These are phyloP conservation scores for Lentinus polychrous DNA, from an alignment of 1,284 basidiomycete species.

Conservation along the genomic window DNA sequence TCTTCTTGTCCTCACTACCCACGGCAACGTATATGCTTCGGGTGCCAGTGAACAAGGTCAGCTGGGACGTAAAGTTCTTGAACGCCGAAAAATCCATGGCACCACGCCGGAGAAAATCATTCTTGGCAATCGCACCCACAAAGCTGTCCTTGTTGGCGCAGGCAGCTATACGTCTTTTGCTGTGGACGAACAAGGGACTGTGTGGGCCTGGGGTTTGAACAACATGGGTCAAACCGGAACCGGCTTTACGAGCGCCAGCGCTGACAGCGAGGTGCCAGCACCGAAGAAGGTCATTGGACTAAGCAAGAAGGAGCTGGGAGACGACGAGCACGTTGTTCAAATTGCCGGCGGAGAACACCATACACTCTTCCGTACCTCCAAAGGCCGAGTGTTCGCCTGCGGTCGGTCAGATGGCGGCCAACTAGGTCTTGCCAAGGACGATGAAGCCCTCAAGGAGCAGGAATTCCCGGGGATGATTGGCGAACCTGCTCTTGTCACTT, in stretches of 20 bases:
- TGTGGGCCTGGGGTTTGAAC: slow-evolving; percentile 92
- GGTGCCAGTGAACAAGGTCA: slow-evolving; percentile 85
- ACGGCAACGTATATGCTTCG: slow-evolving; percentile 81
- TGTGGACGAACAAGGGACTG: slow-evolving; percentile 71
- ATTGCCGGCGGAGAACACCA: slow-evolving; percentile 81
- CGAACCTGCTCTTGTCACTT: slow-evolving; percentile 57
- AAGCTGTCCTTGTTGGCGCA: slow-evolving; percentile 72
- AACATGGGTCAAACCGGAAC: slow-evolving; percentile 64
- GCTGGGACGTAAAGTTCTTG: slow-evolving; percentile 79
- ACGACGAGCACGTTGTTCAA: slow-evolving; percentile 61
- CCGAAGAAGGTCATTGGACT: slow-evolving; percentile 67
- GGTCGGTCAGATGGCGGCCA: slow-evolving; percentile 77
- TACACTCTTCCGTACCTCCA: slow-evolving; percentile 77
- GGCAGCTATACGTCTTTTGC: slow-evolving; percentile 86
- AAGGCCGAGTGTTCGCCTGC: slow-evolving; percentile 78
- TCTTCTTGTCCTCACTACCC: slow-evolving; percentile 77
- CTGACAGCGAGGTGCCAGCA: slow-evolving; percentile 48
- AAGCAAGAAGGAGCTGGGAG: slow-evolving; percentile 53
- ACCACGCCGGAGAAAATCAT: slow-evolving; percentile 78
- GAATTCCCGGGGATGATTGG: slow-evolving; percentile 46
- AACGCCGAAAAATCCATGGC: slow-evolving; percentile 81
- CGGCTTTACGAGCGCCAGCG: slow-evolving; percentile 38
- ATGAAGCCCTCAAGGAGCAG: slow-evolving; percentile 46
- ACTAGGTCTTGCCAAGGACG: slow-evolving; percentile 63
- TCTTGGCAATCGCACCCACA: slow-evolving; percentile 56